These are phyloP conservation scores for Cymbopogon flexuosus DNA, from an alignment of 202 grass and related monocot species.

Conservation along the genomic window DNA sequence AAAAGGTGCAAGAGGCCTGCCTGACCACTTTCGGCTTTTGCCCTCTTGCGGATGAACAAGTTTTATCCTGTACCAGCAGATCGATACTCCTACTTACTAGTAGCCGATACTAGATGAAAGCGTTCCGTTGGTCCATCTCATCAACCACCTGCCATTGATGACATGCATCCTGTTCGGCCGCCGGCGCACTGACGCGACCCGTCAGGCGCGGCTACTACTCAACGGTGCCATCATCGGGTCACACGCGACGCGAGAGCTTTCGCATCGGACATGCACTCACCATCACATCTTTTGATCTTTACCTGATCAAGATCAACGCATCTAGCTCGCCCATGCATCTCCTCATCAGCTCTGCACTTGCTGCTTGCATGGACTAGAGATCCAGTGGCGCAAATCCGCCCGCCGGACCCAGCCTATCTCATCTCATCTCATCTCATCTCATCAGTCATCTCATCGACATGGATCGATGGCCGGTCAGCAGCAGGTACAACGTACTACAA, in stretches of 20 bases:
- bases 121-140: neutral
- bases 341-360: neutral
- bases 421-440: no score
- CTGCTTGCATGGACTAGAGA: no score
- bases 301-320: neutral
- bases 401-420: no score
- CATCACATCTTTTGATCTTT: neutral
- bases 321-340: neutral
- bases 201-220: neutral
- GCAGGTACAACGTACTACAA: neutral
- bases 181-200: neutral
- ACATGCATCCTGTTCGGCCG: neutral
- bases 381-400: neutral
- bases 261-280: slow-evolving; percentile 30
- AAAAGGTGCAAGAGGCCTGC: neutral
- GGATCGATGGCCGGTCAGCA: neutral
- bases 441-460: neutral
- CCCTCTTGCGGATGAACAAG: neutral
- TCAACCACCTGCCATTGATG: neutral
- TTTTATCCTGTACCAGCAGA: neutral
- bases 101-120: no score
- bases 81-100: no score
- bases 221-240: slow-evolving; percentile 10
- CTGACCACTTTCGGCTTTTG: neutral
- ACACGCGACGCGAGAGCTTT: slow-evolving; percentile 6